phyloP scores from a whole-genome alignment of 129 eudicot genomes.

The Artemisia argyi region DNA sequence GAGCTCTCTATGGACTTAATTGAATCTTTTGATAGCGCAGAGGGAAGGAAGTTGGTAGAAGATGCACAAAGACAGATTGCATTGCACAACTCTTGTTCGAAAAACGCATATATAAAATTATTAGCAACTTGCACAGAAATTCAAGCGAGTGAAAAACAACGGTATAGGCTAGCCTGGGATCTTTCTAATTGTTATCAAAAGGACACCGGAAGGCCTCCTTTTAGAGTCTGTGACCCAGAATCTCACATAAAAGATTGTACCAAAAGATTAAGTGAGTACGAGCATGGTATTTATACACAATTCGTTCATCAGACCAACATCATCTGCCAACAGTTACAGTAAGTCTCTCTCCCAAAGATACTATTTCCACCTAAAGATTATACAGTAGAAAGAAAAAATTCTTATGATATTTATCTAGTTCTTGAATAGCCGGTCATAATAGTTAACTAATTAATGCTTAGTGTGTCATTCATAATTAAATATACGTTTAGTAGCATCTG shows the following conservation, averaged over 20 bases:
- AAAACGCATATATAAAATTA: constrained; percentile 12
- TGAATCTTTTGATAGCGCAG: not conserved
- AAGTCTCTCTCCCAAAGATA: not conserved
- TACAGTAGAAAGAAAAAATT: no score
- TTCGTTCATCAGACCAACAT: constrained; percentile 4
- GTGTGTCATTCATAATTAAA: no score
- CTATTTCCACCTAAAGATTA: no score
- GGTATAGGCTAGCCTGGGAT: constrained; percentile 12
- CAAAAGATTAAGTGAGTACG: no score
- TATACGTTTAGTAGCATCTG: no score
- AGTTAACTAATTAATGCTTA: no score
- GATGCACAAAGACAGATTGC: constrained; percentile 18
- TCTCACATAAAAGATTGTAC: no score
- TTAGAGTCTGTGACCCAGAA: no score
- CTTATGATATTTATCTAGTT: no score
- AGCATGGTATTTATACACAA: constrained; percentile 1
- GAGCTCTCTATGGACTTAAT: constrained; percentile 6
- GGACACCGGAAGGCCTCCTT: not conserved
- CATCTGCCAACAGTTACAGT: constrained; percentile 15
- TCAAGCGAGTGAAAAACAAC: constrained; percentile 15
- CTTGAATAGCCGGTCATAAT: no score
- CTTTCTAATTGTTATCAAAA: constrained; percentile 16
- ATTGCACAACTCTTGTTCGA: constrained; percentile 1
- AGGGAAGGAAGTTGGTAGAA: constrained; percentile 12
- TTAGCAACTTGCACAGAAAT: not conserved